A percentile compares a stretch with the other conserved stretches of the same genome.
These are phyloP conservation scores for Dipteronia sinensis DNA, from an alignment of 345 rosid species.

Conservation along the genomic window DNA sequence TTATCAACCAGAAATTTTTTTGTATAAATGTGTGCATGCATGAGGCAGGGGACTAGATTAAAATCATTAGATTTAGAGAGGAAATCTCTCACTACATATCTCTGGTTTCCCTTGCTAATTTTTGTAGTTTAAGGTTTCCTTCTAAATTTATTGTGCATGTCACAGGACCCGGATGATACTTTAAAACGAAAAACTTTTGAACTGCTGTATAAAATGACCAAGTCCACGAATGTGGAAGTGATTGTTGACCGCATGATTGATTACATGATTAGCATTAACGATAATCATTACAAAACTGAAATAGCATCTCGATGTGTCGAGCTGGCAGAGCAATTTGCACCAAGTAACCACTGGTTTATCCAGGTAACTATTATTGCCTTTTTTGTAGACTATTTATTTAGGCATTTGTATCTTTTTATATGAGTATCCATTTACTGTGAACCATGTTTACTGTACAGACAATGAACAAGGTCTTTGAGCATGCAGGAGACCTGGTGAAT, in stretches of 20 bases:
- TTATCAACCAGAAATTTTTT: neutral
- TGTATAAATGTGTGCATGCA: neutral
- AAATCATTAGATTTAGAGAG: neutral
- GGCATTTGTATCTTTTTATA: constrained; percentile 11
- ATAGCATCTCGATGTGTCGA: constrained; percentile 96
- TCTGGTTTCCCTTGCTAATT: neutral
- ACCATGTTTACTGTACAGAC: constrained; percentile 46
- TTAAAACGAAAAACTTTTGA: constrained; percentile 96
- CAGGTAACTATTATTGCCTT: constrained; percentile 53
- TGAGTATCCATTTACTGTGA: constrained; percentile 18
- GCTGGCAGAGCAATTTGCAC: constrained; percentile 97
- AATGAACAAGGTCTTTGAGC: constrained; percentile 97
- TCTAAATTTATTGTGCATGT: constrained; percentile 21
- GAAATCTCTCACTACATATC: neutral
- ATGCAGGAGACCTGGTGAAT: constrained; percentile 95
- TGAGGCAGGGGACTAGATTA: neutral
- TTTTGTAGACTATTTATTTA: constrained; percentile 1
- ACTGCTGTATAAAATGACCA: constrained; percentile 91
- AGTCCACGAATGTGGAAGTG: constrained; percentile 95
- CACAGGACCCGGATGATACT: constrained; percentile 98
- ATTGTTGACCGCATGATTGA: constrained; percentile 98
- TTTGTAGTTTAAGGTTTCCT: neutral
- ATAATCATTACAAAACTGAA: constrained; percentile 95
- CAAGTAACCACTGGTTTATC: constrained; percentile 98
- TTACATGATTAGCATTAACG: constrained; percentile 92